Evolutionary conservation across 805 yeast species (phyloP), one percentile per base, ranked within the genome.

Genomic region (Yamadazyma takamatsuzukensis): DNA sequence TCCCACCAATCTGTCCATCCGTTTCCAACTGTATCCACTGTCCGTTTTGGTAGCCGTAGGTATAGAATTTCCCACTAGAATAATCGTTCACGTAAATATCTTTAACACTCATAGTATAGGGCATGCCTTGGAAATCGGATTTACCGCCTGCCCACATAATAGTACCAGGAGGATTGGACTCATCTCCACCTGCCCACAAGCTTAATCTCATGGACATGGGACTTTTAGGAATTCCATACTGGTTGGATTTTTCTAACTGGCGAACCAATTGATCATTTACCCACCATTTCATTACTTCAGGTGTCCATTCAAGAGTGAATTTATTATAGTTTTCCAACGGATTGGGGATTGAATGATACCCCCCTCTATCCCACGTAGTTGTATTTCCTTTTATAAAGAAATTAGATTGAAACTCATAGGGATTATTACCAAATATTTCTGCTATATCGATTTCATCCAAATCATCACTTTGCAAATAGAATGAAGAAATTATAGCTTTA

Each of bases 181-280:
- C 45, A 32, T 64, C 70, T 0, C 72, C 70, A 3, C 72, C 72
- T 1, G 61, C 65, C 71, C 72, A 66, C 15, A 64, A 39, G 38
- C 68, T 59, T 15, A 63, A 36, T 33, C 52, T 53, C 15, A 65
- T 44, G 5, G 41, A 29, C 67, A 61, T 61, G 24, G 72, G 72
- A 10, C 64, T 50, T 3, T 36, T 15, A 6, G 71, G 70, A 29
- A 41, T 54, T 12, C 64, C 65, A 22, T 60, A 57, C 1, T 36
- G 34, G 22, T 46, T 42, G n/a, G 30, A 5, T 3, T 40, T 35
- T 8, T 15, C 26, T 3, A 61, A 37, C 3, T 16, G 44, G 14
- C 72, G 40, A 7, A 61, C 57, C 2, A 44, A 36, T 5, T 21
- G 25, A 2, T 56, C 64, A 33, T 64, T 53, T 11, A 59, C 25